Percentiles rank a stretch among this genome's conserved stretches.
Evolutionary conservation across 2,329 filamentous ascomycete species (phyloP).

Genomic region (Clathrospora elynae): DNA sequence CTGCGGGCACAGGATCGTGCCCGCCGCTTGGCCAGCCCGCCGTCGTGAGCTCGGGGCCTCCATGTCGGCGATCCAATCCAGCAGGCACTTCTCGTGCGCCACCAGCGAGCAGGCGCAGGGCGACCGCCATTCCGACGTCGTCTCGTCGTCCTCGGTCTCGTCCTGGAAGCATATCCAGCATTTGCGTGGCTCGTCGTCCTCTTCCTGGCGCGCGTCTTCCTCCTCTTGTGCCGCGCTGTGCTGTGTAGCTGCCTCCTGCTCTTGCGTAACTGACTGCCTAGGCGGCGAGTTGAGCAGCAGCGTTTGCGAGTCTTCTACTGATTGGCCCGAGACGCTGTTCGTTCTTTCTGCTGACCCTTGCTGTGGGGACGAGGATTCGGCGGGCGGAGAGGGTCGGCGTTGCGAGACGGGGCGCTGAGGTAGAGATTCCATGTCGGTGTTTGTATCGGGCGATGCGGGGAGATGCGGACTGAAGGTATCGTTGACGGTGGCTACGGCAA

Average conservation of each 20-base stretch:
- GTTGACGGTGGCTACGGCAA: neutral
- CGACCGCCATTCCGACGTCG: constrained; percentile 74
- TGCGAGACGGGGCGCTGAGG: constrained; percentile 46
- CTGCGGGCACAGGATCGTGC: constrained; percentile 80
- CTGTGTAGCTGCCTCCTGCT: constrained; percentile 23
- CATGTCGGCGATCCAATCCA: constrained; percentile 92
- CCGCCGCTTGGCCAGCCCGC: constrained; percentile 52
- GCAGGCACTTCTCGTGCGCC: constrained; percentile 85
- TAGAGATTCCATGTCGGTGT: constrained; percentile 49
- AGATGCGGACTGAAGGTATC: neutral
- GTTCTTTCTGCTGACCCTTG: constrained; percentile 32
- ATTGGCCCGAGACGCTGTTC: constrained; percentile 48
- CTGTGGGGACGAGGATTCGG: constrained; percentile 23
- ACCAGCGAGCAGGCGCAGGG: constrained; percentile 90
- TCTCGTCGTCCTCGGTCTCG: constrained; percentile 66
- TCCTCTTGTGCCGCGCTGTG: constrained; percentile 18
- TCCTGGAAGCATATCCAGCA: constrained; percentile 75
- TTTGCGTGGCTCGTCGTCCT: constrained; percentile 54
- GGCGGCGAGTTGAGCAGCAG: constrained; percentile 50
- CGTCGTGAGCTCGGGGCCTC: constrained; percentile 65
- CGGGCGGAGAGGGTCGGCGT: constrained; percentile 37
- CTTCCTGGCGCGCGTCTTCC: constrained; percentile 37
- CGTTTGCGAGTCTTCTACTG: constrained; percentile 55
- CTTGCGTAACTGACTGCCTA: constrained; percentile 18
- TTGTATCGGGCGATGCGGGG: neutral